A percentile compares a stretch with the other conserved stretches of the same genome.
Conservation (phyloP, 345 rosid species). For the Streptanthus diversifolius region DNA sequence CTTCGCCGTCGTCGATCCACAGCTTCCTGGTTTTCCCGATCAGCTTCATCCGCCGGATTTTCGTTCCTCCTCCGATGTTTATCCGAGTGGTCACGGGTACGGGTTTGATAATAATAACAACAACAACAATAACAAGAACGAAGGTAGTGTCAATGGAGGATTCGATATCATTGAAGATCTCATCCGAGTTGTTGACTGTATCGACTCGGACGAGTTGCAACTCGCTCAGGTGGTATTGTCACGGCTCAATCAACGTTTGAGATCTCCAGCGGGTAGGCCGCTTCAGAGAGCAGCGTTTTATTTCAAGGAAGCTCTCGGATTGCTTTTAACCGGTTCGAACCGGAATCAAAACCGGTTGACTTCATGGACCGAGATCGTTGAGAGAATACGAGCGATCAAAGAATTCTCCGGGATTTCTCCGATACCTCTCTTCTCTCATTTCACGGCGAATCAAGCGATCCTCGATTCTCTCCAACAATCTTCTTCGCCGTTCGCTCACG, state of each 20-base stretch:
- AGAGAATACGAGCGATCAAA: slow-evolving; percentile 60
- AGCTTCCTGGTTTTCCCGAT: slow-evolving; percentile 16
- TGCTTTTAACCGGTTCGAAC: slow-evolving; percentile 45
- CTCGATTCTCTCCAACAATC: slow-evolving; percentile 51
- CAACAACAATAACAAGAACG: neutral
- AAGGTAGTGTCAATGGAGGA: slow-evolving; percentile 8
- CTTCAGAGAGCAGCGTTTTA: slow-evolving; percentile 74
- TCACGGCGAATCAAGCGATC: slow-evolving; percentile 81
- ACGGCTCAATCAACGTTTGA: slow-evolving; percentile 70
- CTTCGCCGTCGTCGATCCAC: slow-evolving; percentile 11
- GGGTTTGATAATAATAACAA: neutral
- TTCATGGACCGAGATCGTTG: slow-evolving; percentile 66
- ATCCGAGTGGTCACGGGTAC: neutral
- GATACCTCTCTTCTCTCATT: slow-evolving; percentile 79
- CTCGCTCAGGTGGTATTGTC: slow-evolving; percentile 71
- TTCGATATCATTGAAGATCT: slow-evolving; percentile 70
- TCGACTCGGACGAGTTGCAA: slow-evolving; percentile 70
- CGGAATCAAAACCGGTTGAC: slow-evolving; percentile 41
- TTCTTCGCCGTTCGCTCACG: slow-evolving; percentile 37
- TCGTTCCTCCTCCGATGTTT: neutral
- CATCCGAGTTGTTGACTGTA: slow-evolving; percentile 61
- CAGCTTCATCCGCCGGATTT: slow-evolving; percentile 23
- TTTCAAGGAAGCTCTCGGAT: slow-evolving; percentile 79
- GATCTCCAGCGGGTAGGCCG: slow-evolving; percentile 62
- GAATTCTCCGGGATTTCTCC: slow-evolving; percentile 68